phyloP scores from a whole-genome alignment of 768 basidiomycete genomes.

The Suillus decipiens region DNA sequence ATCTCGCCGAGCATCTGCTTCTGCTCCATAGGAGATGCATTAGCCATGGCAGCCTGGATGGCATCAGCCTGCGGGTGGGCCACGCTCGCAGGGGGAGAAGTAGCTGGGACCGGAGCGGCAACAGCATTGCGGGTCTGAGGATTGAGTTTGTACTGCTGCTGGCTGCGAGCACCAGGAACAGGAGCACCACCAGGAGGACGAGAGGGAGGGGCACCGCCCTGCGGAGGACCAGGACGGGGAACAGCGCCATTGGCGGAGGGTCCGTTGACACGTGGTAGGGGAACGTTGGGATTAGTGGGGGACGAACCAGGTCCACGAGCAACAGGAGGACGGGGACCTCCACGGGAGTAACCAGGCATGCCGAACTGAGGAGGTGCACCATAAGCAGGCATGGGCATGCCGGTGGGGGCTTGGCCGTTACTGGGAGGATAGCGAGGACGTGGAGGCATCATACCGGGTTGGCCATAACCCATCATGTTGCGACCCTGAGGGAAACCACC shows the following conservation, averaged over 20 bases:
- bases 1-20: constrained; percentile 99
- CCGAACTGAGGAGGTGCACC: constrained; percentile 78
- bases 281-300: constrained; percentile 62
- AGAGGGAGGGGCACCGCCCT: constrained; percentile 42
- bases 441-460: constrained; percentile 85
- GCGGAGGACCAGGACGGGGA: constrained; percentile 47
- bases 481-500: constrained; percentile 70
- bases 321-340: constrained; percentile 60
- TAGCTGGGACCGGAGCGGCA: constrained; percentile 29
- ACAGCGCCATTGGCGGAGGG: constrained; percentile 55
- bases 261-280: constrained; percentile 66
- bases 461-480: constrained; percentile 77
- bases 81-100: constrained; percentile 37
- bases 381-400: constrained; percentile 80
- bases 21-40: constrained; percentile 76
- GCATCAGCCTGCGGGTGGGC: constrained; percentile 53
- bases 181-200: constrained; percentile 48
- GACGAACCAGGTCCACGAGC: constrained; percentile 72
- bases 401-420: constrained; percentile 62
- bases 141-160: constrained; percentile 34
- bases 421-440: constrained; percentile 80
- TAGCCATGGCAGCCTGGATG: constrained; percentile 62
- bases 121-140: constrained; percentile 39
- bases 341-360: constrained; percentile 64
- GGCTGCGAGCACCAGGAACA: constrained; percentile 40